Conservation (phyloP, 1,284 basidiomycete genomes). For the Fomitopsis pinicola region DNA sequence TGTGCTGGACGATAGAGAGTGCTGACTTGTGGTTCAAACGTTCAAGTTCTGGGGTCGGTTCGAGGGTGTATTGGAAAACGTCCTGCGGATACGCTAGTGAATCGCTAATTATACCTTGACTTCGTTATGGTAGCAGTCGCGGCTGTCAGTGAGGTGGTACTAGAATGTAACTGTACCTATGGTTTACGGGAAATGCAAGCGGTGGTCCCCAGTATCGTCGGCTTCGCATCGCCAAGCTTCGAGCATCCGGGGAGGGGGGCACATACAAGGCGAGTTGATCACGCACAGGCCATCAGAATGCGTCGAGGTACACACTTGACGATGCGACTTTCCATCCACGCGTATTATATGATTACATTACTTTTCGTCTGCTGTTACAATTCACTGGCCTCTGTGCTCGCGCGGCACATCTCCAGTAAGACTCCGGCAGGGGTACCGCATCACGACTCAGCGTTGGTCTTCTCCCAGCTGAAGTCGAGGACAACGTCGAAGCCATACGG, state of each 20-base stretch:
- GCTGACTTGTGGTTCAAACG: not conserved
- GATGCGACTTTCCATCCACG: not conserved
- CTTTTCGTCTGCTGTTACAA: not conserved
- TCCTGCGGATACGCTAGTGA: too few relatives aligned
- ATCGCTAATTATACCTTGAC: too few relatives aligned
- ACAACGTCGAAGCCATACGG: slow-evolving; percentile 68
- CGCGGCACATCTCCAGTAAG: not conserved
- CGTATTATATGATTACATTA: not conserved
- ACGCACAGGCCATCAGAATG: too few relatives aligned
- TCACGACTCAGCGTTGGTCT: not conserved
- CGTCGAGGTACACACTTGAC: not conserved
- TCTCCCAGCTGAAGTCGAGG: slow-evolving; percentile 63
- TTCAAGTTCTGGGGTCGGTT: not conserved
- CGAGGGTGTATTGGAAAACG: not conserved
- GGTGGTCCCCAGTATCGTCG: too few relatives aligned
- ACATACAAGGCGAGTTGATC: too few relatives aligned
- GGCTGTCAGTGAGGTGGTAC: too few relatives aligned
- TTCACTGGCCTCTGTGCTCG: not conserved
- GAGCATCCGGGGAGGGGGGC: too few relatives aligned
- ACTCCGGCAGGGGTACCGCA: not conserved
- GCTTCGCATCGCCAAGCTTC: too few relatives aligned
- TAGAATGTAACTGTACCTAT: too few relatives aligned
- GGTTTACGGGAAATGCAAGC: too few relatives aligned
- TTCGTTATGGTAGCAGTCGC: too few relatives aligned
- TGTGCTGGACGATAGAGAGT: not conserved